Evolutionary conservation across 1,284 basidiomycete species (phyloP).

Genomic region (Thelephora terrestris): DNA sequence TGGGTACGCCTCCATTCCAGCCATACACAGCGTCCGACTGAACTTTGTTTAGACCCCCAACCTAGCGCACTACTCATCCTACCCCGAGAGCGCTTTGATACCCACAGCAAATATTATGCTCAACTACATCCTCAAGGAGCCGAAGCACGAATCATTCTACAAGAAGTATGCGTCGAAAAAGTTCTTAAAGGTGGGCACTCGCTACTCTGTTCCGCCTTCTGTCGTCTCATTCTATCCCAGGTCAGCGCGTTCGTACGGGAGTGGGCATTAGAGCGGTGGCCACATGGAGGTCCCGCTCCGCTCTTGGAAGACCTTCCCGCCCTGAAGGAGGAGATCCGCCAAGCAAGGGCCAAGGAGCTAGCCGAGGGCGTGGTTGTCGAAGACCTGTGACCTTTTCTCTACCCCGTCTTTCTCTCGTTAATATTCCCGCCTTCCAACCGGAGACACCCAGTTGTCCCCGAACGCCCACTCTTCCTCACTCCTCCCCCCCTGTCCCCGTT

Average conservation of each 20-base stretch:
- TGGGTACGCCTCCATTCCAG: constrained; percentile 54
- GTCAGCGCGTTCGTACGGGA: constrained; percentile 49
- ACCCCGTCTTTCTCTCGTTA: no score
- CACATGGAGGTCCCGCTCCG: constrained; percentile 41
- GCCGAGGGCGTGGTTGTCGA: not conserved
- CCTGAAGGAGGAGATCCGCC: constrained; percentile 41
- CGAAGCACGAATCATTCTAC: constrained; percentile 68
- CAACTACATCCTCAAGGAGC: constrained; percentile 77
- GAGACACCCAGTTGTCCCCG: no score
- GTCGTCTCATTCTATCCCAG: constrained; percentile 20
- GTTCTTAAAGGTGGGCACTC: constrained; percentile 63
- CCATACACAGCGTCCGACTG: constrained; percentile 3
- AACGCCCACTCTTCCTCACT: no score
- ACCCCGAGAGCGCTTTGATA: constrained; percentile 75
- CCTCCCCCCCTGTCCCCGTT: no score
- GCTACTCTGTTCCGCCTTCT: not conserved
- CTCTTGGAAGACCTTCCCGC: constrained; percentile 40
- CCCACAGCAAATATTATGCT: constrained; percentile 91
- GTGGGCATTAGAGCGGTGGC: constrained; percentile 57
- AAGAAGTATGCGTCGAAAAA: constrained; percentile 81
- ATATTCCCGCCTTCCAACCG: no score
- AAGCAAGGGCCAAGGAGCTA: constrained; percentile 21
- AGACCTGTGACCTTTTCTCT: no score
- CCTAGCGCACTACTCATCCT: constrained; percentile 87
- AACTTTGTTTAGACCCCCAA: constrained; percentile 57